Evolutionary conservation across 257 asterid genomes (phyloP), one percentile per base, ranked within the genome.

Genomic region (Solanum appendiculatum): DNA sequence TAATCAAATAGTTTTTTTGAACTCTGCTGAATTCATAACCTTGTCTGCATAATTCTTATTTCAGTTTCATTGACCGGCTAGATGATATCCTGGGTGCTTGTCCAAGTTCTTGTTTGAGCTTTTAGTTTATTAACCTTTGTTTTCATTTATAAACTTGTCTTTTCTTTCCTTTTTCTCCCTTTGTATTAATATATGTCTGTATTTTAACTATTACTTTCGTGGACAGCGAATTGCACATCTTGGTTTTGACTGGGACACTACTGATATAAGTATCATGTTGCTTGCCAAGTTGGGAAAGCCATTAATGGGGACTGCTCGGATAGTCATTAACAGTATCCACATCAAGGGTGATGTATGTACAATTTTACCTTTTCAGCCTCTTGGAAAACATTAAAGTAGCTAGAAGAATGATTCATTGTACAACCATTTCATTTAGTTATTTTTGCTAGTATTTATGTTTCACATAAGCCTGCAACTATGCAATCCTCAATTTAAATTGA

Each of bases 221-320:
- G 89, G 54, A 87, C 99, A 97, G 99, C 74, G 88, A 86, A 88
- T 92, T 82, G 84, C 94, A 94, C 98, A 87, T 51, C 83, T 92
- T 92, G 95, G 99, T 87, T 97, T 97, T 84, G 98, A 96, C 91
- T 97, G 99, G 99, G 98, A 96, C 91, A 82, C 99, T 12, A 90
- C 90, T 39, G 98, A 96, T 33, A 91, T 96, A 84, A 93, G 94
- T 89, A 93, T 97, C 85, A 48, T 95, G 95, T 86, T 97, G 94
- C 93, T 88, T 74, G 99, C 99, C 48, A 97, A 96, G 95, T 89
- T 97, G 93, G 98, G 94, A 87, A 93, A 86, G 92, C 98, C 98
- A 85, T 91, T 93, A 70, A 92, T 91, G 94, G 99, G 99, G 90
- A 95, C 99, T 88, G 99, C 99, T 80, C 93, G 98, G 86, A 95